Conservation (phyloP, 2,329 filamentous ascomycete species). For the Tolypocladium tundrense region DNA sequence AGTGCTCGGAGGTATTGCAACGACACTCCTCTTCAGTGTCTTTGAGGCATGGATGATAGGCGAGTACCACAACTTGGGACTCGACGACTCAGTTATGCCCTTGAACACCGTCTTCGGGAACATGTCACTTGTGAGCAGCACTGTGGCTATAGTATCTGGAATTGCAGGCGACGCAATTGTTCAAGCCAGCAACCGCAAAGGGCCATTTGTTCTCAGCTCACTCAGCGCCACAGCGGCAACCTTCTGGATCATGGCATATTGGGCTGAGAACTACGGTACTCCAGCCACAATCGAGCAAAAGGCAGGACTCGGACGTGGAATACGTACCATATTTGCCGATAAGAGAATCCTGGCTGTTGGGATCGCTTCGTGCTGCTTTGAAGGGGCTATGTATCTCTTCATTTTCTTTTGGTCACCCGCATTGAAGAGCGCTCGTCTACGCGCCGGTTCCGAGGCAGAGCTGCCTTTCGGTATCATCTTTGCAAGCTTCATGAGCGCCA, state of each 20-base stretch:
- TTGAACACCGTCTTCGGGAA: conserved; percentile 42
- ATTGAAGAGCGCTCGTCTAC: conserved; percentile 30
- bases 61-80: conserved; percentile 38
- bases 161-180: conserved; percentile 43
- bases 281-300: neutral
- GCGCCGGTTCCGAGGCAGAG: conserved; percentile 15
- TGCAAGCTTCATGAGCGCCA: conserved; percentile 44
- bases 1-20: conserved; percentile 43
- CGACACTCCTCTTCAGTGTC: conserved; percentile 46
- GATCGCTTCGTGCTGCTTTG: conserved; percentile 45
- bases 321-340: conserved; percentile 1
- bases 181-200: conserved; percentile 32
- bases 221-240: conserved; percentile 25
- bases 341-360: conserved; percentile 36
- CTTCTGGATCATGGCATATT: conserved; percentile 32
- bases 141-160: conserved; percentile 44
- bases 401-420: conserved; percentile 53
- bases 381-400: conserved; percentile 52
- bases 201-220: conserved; percentile 40
- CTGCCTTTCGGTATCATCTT: conserved; percentile 40
- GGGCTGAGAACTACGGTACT: conserved; percentile 17
- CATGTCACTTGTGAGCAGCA: conserved; percentile 41
- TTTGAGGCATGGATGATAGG: conserved; percentile 53
- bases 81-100: conserved; percentile 28
- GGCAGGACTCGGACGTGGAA: neutral